Evolutionary conservation across 2,329 filamentous ascomycete species (phyloP), one percentile per base, ranked within the genome.

Genomic region (Byssothecium circinans): DNA sequence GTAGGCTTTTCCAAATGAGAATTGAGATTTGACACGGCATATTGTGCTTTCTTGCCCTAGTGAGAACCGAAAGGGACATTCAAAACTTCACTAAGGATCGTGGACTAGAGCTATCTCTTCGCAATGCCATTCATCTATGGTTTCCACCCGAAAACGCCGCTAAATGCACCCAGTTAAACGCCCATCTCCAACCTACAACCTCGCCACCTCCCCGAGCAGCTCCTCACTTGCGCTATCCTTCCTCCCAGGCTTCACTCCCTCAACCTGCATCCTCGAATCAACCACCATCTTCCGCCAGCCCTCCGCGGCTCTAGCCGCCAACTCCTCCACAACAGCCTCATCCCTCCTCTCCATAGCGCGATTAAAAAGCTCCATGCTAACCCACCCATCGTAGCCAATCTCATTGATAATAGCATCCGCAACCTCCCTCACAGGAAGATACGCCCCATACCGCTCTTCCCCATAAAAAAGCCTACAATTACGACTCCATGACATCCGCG

Each of bases 401-500:
- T 81, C 81, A 8, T 83, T 77, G 17, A 89, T 75, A 40, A 90
- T 79, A 0, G 83, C 79, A 32, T 77, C 69, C 0, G 83, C 75
- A 17, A 91, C 79, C 25, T 84, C 76, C 45, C 76, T 72, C 6
- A 86, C 77, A 0, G 88, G 88, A 1, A 91, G 71, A 61, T 89
- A 90, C 0, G 80, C 87, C 0, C 85, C 85, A 2, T 76, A 69
- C 2, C 82, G 71, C 63, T 78, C 70, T 64, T 86, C 74, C 56
- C 87, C 84, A 52, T 86, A 82, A 61, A 87, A 90, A 2, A 87
- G 67, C 15, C 88, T 75, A 53, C 85, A 88, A 64, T 91, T 91
- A 15, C 88, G 74, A 30, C 82, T 88, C 88, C 88, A 92, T 61
- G 80, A 88, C 88, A 92, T 91, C 3, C 85, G 73, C 2, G 80